Conservation (phyloP, 805 yeast genomes). For the Saccharomycopsis babjevae region DNA sequence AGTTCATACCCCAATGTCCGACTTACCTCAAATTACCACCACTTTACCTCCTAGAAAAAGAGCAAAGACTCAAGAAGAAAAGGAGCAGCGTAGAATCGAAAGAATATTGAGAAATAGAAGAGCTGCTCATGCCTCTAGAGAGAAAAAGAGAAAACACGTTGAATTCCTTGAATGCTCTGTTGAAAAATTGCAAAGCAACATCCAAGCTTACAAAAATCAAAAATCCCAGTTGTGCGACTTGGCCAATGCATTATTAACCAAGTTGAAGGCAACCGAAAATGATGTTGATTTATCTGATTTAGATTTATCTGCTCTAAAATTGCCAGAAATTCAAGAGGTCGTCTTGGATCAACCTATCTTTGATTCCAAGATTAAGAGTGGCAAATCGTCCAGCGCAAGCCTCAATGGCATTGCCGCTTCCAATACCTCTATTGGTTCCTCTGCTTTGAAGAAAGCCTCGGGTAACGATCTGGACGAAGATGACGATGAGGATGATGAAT, state of each 20-base stretch:
- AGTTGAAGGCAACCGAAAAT: slow-evolving; percentile 1
- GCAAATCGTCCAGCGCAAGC: background rate
- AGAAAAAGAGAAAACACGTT: slow-evolving; percentile 87
- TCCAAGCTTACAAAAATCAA: slow-evolving; percentile 10
- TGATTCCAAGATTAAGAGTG: background rate
- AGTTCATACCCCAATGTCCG: slow-evolving; percentile 9
- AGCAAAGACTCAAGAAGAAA: slow-evolving; percentile 93
- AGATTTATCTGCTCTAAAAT: slow-evolving; percentile 8
- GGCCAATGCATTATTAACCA: slow-evolving; percentile 8
- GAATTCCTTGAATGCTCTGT: slow-evolving; percentile 61
- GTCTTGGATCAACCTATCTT: slow-evolving; percentile 12
- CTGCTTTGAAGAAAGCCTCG: background rate
- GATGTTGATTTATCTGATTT: slow-evolving; percentile 4
- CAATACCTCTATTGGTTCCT: background rate
- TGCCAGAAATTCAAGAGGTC: slow-evolving; percentile 14
- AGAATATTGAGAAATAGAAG: slow-evolving; percentile 86
- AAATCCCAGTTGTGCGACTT: slow-evolving; percentile 12
- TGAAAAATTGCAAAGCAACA: slow-evolving; percentile 23
- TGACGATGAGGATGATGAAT: background rate
- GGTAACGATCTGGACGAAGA: background rate
- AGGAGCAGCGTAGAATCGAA: slow-evolving; percentile 92
- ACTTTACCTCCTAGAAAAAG: slow-evolving; percentile 90
- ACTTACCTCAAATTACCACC: slow-evolving; percentile 26
- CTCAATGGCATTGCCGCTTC: slow-evolving; percentile 1
- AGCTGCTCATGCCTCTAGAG: slow-evolving; percentile 97